Evolutionary conservation across 2,329 filamentous ascomycete species (phyloP).

Genomic region (Trichoderma simmonsii): DNA sequence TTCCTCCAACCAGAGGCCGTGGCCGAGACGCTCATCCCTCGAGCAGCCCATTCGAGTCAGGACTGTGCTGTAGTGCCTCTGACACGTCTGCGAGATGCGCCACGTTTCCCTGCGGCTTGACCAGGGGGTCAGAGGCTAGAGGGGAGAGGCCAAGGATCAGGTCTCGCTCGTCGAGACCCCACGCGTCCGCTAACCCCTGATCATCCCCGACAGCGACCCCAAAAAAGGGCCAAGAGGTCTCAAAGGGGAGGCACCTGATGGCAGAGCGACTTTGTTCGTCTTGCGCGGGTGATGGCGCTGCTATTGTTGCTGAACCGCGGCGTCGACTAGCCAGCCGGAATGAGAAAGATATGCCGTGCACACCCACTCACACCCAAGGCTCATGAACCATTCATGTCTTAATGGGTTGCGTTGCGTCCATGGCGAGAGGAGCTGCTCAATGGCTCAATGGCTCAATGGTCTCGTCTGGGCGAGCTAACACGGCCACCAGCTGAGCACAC

Average conservation of each 20-base stretch:
- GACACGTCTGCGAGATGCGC: constrained; percentile 18
- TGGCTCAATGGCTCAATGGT: background rate
- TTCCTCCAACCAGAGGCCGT: constrained; percentile 6
- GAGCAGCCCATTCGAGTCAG: constrained; percentile 18
- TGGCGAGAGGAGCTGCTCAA: background rate
- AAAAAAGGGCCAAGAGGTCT: background rate
- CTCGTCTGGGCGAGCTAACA: background rate
- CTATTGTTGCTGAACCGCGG: background rate
- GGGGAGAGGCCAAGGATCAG: background rate
- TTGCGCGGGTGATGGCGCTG: background rate
- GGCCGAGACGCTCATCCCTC: background rate
- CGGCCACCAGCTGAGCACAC: background rate
- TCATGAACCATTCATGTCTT: background rate
- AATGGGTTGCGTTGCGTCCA: background rate
- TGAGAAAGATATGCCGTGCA: background rate
- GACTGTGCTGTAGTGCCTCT: constrained; percentile 18
- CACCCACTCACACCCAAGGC: constrained; percentile 9
- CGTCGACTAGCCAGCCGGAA: background rate
- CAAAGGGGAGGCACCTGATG: constrained; percentile 5
- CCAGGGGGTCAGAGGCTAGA: background rate
- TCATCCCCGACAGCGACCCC: constrained; percentile 5
- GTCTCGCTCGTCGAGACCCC: constrained; percentile 1
- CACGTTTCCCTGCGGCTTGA: constrained; percentile 13
- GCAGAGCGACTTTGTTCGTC: background rate
- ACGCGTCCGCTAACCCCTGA: constrained; percentile 16